These are phyloP conservation scores for Yamadazyma sp. DNA, from an alignment of 1,139 yeast species.

Conservation along the genomic window DNA sequence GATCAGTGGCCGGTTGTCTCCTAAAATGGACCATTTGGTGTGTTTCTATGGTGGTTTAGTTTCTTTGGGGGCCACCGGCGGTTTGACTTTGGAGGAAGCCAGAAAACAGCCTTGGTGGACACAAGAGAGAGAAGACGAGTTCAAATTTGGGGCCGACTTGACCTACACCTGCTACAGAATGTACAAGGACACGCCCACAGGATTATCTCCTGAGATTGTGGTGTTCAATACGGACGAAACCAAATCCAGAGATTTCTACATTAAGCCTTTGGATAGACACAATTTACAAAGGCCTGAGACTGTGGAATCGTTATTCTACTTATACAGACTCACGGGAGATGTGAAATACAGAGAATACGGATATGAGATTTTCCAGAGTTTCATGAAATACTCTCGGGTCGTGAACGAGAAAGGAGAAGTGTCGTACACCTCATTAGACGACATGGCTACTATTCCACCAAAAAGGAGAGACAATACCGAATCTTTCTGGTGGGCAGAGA, in stretches of 20 bases:
- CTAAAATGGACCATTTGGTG: slow-evolving; percentile 91
- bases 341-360: slow-evolving; percentile 88
- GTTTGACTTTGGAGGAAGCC: slow-evolving; percentile 51
- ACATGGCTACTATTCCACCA: slow-evolving; percentile 63
- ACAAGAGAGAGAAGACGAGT: slow-evolving; percentile 46
- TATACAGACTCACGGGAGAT: slow-evolving; percentile 81
- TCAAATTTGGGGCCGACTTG: slow-evolving; percentile 70
- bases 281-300: slow-evolving; percentile 94
- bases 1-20: slow-evolving; percentile 54
- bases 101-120: slow-evolving; percentile 35
- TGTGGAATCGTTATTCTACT: slow-evolving; percentile 80
- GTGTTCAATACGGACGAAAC: slow-evolving; percentile 57
- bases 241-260: slow-evolving; percentile 52
- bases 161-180: slow-evolving; percentile 81
- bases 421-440: slow-evolving; percentile 66
- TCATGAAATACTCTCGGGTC: slow-evolving; percentile 57
- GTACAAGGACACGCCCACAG: slow-evolving; percentile 69
- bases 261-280: slow-evolving; percentile 74
- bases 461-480: slow-evolving; percentile 72
- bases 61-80: slow-evolving; percentile 85
- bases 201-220: slow-evolving; percentile 86
- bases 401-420: slow-evolving; percentile 52
- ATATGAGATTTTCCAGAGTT: slow-evolving; percentile 76
- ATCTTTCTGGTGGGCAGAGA: slow-evolving; percentile 93
- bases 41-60: slow-evolving; percentile 91